Base-by-base conservation (phyloP, 2,329 filamentous ascomycete genomes). In the Lachnellula suecica region DNA sequence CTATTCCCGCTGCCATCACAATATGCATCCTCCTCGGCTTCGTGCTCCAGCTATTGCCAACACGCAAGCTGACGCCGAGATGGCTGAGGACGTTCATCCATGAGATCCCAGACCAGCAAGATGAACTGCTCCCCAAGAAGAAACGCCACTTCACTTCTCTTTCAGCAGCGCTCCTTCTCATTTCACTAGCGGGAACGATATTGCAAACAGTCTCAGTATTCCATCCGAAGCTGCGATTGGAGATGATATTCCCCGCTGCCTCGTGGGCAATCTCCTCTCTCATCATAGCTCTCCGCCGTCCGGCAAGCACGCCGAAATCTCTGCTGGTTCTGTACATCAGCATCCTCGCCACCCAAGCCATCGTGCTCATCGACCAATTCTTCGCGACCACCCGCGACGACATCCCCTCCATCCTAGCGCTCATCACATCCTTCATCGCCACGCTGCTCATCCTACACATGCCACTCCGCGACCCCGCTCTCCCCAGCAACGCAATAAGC, bases 401-500 rank as follows among this genome's bases (percentile, higher is more conserved):
- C 4, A 19, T 55, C n/a, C 56, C 59, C 1, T 40, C 49, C 2
- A 48, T 59, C 65, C 59, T 66, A 60, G 59, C 70, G 52, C 54
- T 79, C 4, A 58, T 68, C 9, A 62, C 76, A 15, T 72, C 79
- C 1, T 57, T 80, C 5, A 56, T 70, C 4, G 77, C 77, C 1
- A 71, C 85, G 6, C 37, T 75, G 2, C 59, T 81, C 13, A 79
- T 89, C 44, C 65, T 90, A 11, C 71, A 77, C 22, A 91, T 91
- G 86, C 88, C 88, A 6, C 71, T 91, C 59, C 79, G 88, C 20
- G 79, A 88, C 52, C 81, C 83, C 0, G 65, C 65, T 1, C 65
- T 85, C 4, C 71, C 78, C 19, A 72, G 66, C 3, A 68, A 77
- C 8, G 79, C 78, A 1, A 89, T 92, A 51, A 83, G 84, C 47